phyloP scores from a whole-genome alignment of 768 basidiomycete species.

The Tylopilus vinaceipallidus region DNA sequence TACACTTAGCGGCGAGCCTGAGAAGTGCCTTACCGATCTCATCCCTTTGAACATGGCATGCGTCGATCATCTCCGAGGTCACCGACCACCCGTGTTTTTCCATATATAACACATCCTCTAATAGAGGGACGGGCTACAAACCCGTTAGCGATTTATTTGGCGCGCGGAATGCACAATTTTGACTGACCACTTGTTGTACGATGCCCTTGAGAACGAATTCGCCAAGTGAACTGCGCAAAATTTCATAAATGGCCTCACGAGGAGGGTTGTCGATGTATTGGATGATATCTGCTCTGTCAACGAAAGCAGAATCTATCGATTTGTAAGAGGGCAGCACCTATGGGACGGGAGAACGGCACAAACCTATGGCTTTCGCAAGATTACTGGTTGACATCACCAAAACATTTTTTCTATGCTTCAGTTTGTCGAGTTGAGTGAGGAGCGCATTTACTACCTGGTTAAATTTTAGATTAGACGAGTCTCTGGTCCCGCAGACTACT shows the following conservation, averaged over 20 bases:
- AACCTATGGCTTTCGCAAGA: conserved; percentile 91
- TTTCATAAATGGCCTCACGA: conserved; percentile 90
- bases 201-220: conserved; percentile 80
- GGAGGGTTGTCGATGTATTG: conserved; percentile 93
- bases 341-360: conserved; percentile 12
- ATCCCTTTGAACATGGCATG: conserved; percentile 48
- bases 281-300: conserved; percentile 95
- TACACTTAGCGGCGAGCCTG: conserved; percentile 71
- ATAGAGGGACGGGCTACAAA: conserved; percentile 57
- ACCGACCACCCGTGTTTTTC: conserved; percentile 17
- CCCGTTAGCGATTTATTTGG: conserved; percentile 1
- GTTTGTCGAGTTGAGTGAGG: conserved; percentile 93
- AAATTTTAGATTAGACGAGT: not conserved
- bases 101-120: conserved; percentile 45
- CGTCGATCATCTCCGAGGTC: conserved; percentile 17
- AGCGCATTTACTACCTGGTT: conserved; percentile 94
- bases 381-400: conserved; percentile 97
- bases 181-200: conserved; percentile 58
- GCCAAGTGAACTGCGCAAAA: conserved; percentile 74
- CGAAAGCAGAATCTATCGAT: conserved; percentile 81
- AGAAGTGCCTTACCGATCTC: conserved; percentile 57
- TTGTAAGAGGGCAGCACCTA: not conserved
- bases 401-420: conserved; percentile 91
- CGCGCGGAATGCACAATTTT: not conserved
- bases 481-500: conserved; percentile 17